These are phyloP conservation scores for Sclerotinia trifoliorum DNA, from an alignment of 2,329 filamentous ascomycete genomes.

Conservation along the genomic window DNA sequence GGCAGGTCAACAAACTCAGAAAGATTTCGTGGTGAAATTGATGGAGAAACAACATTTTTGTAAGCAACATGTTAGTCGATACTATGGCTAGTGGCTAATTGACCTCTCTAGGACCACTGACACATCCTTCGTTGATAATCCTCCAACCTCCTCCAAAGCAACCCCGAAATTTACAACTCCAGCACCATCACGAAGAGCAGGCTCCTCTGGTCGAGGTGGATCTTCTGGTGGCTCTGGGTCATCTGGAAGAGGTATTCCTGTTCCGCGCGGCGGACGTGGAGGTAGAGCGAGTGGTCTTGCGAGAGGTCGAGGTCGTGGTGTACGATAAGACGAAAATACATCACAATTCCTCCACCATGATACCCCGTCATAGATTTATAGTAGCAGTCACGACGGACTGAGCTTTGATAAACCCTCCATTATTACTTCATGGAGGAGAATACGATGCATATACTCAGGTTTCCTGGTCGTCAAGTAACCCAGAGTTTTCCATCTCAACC, in stretches of 20 bases:
- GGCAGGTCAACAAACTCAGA: slow-evolving; percentile 41
- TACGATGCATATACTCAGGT: slow-evolving; percentile 27
- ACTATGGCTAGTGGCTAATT: slow-evolving; percentile 24
- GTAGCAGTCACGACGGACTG: slow-evolving; percentile 3
- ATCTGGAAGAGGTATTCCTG: slow-evolving; percentile 37
- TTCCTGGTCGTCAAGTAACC: slow-evolving; percentile 29
- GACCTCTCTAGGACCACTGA: slow-evolving; percentile 70
- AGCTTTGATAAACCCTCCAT: slow-evolving; percentile 4
- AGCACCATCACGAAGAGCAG: slow-evolving; percentile 36
- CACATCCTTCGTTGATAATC: slow-evolving; percentile 87
- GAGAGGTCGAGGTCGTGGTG: slow-evolving; percentile 37
- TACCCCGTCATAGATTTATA: slow-evolving; percentile 20
- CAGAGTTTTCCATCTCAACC: slow-evolving; percentile 44
- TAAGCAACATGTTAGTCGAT: slow-evolving; percentile 44
- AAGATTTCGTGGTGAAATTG: slow-evolving; percentile 44
- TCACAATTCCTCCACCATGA: slow-evolving; percentile 21
- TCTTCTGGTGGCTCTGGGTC: slow-evolving; percentile 31
- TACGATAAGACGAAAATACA: slow-evolving; percentile 31
- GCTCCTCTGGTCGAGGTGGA: slow-evolving; percentile 23
- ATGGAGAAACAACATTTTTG: slow-evolving; percentile 82
- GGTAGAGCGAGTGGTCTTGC: slow-evolving; percentile 40
- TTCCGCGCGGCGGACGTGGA: slow-evolving; percentile 38
- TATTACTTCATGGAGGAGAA: neutral
- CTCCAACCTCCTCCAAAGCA: slow-evolving; percentile 55
- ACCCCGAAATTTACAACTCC: slow-evolving; percentile 44